These are phyloP conservation scores for Aechmea fasciata DNA, from an alignment of 176 grass and related monocot genomes.

Conservation along the genomic window DNA sequence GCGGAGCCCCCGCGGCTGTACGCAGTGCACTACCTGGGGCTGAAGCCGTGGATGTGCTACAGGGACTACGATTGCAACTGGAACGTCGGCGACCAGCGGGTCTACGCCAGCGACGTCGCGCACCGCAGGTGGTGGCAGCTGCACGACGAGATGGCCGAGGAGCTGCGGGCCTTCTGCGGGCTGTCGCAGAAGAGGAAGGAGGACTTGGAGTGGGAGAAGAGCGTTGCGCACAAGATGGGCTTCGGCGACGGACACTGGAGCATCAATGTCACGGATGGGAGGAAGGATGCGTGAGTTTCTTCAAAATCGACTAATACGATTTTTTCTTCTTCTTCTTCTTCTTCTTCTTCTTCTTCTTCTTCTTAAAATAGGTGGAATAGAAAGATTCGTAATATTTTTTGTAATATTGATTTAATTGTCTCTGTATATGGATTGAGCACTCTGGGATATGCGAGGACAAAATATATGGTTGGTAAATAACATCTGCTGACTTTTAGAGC, in stretches of 20 bases:
- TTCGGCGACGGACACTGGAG: slow-evolving; percentile 62
- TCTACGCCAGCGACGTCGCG: slow-evolving; percentile 83
- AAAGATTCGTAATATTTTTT: too few relatives aligned
- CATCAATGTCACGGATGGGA: slow-evolving; percentile 59
- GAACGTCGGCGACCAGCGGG: slow-evolving; percentile 60
- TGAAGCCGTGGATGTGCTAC: slow-evolving; percentile 91
- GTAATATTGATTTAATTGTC: too few relatives aligned
- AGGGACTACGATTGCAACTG: slow-evolving; percentile 97
- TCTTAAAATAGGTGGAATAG: too few relatives aligned
- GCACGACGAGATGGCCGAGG: slow-evolving; percentile 65
- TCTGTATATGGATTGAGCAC: too few relatives aligned
- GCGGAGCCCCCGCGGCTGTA: slow-evolving; percentile 59
- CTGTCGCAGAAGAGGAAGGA: slow-evolving; percentile 54
- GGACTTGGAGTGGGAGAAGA: slow-evolving; percentile 54
- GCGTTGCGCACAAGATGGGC: slow-evolving; percentile 35
- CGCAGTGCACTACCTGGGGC: slow-evolving; percentile 70
- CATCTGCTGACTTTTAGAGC: too few relatives aligned
- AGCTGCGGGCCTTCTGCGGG: slow-evolving; percentile 42
- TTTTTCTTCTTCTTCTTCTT: too few relatives aligned
- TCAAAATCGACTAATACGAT: too few relatives aligned
- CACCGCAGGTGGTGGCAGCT: slow-evolving; percentile 73
- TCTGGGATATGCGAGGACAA: too few relatives aligned
- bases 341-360: too few relatives aligned
- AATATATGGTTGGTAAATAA: too few relatives aligned
- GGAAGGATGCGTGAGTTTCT: slow-evolving; percentile 18